These are phyloP conservation scores for Acer saccharum DNA, from an alignment of 345 rosid genomes.

Conservation along the genomic window DNA sequence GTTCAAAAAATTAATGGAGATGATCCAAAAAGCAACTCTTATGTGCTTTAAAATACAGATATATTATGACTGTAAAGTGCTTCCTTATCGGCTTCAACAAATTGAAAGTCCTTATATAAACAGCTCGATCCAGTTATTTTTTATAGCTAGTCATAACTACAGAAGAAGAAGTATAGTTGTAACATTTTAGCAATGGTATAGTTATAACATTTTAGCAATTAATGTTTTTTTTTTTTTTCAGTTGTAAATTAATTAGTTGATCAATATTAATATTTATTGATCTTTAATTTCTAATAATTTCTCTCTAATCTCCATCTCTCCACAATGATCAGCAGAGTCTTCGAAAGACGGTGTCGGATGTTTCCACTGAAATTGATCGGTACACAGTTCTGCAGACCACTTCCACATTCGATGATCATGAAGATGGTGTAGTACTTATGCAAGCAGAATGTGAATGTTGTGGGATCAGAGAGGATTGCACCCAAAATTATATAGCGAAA, in stretches of 20 bases:
- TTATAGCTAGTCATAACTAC: background rate
- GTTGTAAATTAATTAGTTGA: background rate
- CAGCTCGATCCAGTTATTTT: background rate
- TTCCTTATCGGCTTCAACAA: background rate
- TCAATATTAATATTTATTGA: too few species aligned
- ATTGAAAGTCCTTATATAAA: background rate
- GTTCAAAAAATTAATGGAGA: conserved; percentile 4
- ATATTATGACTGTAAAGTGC: conserved; percentile 26
- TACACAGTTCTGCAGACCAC: conserved; percentile 13
- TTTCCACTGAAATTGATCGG: conserved; percentile 27
- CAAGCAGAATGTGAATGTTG: conserved; percentile 52
- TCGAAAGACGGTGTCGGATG: conserved; percentile 38
- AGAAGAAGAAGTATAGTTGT: background rate
- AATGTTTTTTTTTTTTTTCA: background rate
- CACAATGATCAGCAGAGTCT: conserved; percentile 29
- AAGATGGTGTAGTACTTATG: conserved; percentile 9
- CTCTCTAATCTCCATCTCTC: background rate
- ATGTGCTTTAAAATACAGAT: background rate
- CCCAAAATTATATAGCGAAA: conserved; percentile 33
- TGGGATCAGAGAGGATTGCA: conserved; percentile 56
- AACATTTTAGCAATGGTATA: background rate
- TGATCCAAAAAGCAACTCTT: background rate
- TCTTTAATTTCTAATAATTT: background rate
- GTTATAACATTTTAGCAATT: background rate
- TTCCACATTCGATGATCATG: conserved; percentile 11